phyloP scores from a whole-genome alignment of 345 rosid genomes.

The Linum lewisii region DNA sequence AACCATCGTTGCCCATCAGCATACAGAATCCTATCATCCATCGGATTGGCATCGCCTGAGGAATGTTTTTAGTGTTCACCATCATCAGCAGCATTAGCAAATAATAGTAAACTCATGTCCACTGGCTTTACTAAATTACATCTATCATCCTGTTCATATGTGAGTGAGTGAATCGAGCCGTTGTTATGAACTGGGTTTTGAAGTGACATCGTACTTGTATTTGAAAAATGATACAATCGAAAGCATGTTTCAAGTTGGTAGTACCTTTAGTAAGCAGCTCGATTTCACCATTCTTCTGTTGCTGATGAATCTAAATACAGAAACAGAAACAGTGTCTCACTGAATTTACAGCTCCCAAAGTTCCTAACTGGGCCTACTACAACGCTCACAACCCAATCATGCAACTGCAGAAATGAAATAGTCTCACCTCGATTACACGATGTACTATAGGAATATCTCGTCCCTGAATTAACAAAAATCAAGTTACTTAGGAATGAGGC shows the following conservation, averaged over 20 bases:
- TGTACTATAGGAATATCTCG: constrained; percentile 42
- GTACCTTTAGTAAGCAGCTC: constrained; percentile 44
- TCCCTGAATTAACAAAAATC: constrained; percentile 19
- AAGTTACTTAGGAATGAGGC: constrained; percentile 8
- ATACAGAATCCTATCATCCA: constrained; percentile 76
- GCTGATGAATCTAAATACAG: constrained; percentile 30
- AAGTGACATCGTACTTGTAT: neutral
- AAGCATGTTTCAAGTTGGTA: neutral
- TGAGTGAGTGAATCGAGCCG: neutral
- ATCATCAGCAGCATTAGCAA: no score
- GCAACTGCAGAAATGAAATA: neutral
- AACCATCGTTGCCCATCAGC: constrained; percentile 88
- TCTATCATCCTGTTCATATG: no score
- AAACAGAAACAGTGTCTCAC: neutral
- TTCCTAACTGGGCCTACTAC: neutral
- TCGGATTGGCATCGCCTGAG: constrained; percentile 52
- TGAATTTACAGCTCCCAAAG: no score
- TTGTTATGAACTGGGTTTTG: neutral
- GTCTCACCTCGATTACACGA: constrained; percentile 37
- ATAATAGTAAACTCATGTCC: no score
- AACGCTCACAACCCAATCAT: neutral
- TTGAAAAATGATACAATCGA: neutral
- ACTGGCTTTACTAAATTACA: no score
- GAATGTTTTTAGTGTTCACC: neutral
- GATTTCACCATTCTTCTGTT: constrained; percentile 17